Base-by-base conservation (phyloP, 768 basidiomycete species). In the Naganishia onofrii region DNA sequence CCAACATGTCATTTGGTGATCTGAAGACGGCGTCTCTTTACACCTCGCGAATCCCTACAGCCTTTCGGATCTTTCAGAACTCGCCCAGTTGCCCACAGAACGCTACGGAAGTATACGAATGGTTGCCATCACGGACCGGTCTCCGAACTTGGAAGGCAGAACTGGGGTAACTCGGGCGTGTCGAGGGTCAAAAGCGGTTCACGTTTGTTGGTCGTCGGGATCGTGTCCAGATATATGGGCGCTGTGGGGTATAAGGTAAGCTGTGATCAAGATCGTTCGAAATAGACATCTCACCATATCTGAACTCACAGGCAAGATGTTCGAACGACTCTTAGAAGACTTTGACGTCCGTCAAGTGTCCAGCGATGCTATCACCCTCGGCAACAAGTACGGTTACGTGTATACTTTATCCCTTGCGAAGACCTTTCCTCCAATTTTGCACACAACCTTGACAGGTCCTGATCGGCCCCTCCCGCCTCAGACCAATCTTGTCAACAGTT, bases 401-500 rank as follows among this genome's bases (percentile, higher is more conserved):
- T 79, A 69, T 63, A 74, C 67, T 15, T 69, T 79, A 38, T 70
- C 74, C 38, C 74, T 77, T 66, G 73, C 76, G n/a, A 58, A 76
- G 8, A n/a, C 21, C 34, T 58, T 58, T 13, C 44, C 76, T 29
- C 74, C 72, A 55, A 73, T 71, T 23, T 74, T 78, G 36, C 72
- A 76, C 15, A 58, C 73, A 17, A 71, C 76, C 12, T 46, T 79
- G 28, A 74, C 73, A 12, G 73, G 75, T 23, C 74, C 75, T 3
- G 74, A 76, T 56, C 69, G 76, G 51, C 76, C 75, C 28, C 70
- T 63, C 36, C 78, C 78, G 1, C 77, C 77, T 28, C 77, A 79
- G 42, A 72, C 76, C 54, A 79, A 79, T 58, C 51, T 78, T 51
- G 58, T 75, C 54, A 58, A 58, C 34, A 38, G 17, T 13, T 23